Percentiles rank a stretch among this genome's conserved stretches.
phyloP scores from a whole-genome alignment of 768 basidiomycete species.

The Mycena rebaudengoi region DNA sequence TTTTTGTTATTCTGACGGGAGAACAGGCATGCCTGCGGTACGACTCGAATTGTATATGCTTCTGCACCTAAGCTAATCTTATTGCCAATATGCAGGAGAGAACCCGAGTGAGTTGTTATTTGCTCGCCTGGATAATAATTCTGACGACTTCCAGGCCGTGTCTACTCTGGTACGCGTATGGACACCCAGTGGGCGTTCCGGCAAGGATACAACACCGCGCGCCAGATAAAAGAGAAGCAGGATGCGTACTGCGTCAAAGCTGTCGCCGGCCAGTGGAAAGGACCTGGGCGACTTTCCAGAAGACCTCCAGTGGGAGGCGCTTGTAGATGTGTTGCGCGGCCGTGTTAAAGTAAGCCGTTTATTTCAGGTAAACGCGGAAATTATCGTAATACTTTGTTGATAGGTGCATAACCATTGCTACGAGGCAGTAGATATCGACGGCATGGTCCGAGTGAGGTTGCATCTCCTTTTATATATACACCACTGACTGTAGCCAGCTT shows the following conservation, averaged over 20 bases:
- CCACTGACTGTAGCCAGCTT: no score
- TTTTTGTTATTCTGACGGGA: no score
- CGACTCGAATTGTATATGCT: no score
- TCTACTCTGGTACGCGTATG: constrained; percentile 62
- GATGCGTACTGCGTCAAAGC: constrained; percentile 70
- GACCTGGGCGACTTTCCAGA: constrained; percentile 66
- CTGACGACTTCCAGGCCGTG: constrained; percentile 30
- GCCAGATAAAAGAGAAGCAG: constrained; percentile 69
- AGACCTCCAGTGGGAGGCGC: constrained; percentile 72
- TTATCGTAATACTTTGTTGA: neutral
- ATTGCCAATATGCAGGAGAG: no score
- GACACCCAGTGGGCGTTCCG: constrained; percentile 75
- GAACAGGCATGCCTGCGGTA: no score
- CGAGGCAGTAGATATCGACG: constrained; percentile 72
- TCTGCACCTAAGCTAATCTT: no score
- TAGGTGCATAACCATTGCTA: constrained; percentile 43
- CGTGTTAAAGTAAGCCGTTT: constrained; percentile 79
- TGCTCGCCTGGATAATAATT: no score
- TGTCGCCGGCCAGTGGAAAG: constrained; percentile 50
- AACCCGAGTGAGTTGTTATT: no score
- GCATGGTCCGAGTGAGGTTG: constrained; percentile 64
- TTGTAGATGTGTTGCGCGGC: constrained; percentile 78
- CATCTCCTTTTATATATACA: no score
- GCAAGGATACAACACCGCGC: constrained; percentile 74
- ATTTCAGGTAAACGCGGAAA: neutral